phyloP scores from a whole-genome alignment of 2,329 filamentous ascomycete genomes.

The Zasmidium cellare region DNA sequence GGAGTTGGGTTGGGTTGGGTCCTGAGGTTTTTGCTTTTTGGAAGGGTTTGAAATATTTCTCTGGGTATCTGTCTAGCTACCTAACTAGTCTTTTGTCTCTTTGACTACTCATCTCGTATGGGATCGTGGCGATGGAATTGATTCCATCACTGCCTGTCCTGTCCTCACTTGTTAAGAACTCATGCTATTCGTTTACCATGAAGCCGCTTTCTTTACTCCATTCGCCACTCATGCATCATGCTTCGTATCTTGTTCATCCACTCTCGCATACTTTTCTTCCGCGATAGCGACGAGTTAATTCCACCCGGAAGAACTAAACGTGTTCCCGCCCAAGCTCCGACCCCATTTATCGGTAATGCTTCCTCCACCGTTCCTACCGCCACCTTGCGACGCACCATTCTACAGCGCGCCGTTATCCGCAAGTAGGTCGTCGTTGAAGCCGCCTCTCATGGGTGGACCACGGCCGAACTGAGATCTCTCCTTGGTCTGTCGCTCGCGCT shows the following conservation, averaged over 20 bases:
- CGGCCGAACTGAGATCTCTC: conserved; percentile 23
- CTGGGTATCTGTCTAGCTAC: not conserved
- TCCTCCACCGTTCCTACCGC: not conserved
- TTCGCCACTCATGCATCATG: not conserved
- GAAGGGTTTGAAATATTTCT: too few relatives aligned
- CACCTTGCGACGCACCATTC: conserved; percentile 1
- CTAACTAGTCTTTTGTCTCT: not conserved
- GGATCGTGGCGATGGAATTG: not conserved
- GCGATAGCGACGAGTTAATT: not conserved
- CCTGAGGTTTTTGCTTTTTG: too few relatives aligned
- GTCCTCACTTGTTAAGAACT: too few relatives aligned
- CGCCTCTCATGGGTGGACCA: conserved; percentile 11
- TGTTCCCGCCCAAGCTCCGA: not conserved
- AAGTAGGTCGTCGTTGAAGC: conserved; percentile 13
- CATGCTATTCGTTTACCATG: not conserved
- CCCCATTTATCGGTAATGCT: not conserved
- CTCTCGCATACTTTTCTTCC: too few relatives aligned
- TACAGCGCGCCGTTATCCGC: conserved; percentile 22
- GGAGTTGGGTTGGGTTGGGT: not conserved
- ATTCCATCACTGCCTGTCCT: too few relatives aligned
- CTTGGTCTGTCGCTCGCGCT: conserved; percentile 40
- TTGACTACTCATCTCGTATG: not conserved
- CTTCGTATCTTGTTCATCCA: not conserved
- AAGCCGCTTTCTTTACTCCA: not conserved
- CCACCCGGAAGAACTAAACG: not conserved